Evolutionary conservation across 768 basidiomycete genomes (phyloP).

Genomic region (Termitomyces sp.): DNA sequence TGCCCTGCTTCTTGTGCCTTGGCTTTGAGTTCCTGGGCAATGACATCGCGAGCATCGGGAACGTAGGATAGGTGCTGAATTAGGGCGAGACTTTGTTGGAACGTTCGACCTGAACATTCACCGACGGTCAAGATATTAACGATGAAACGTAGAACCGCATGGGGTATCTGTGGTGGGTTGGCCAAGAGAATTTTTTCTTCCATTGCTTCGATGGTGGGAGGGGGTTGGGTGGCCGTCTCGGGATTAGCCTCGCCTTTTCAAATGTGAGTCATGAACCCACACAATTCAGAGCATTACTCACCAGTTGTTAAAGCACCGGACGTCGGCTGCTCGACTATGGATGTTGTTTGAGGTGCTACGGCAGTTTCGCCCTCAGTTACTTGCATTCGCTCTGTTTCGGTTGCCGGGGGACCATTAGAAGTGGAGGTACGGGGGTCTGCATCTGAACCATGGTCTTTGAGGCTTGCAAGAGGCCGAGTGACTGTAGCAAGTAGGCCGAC

Average conservation of each 20-base stretch:
- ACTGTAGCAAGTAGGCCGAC: constrained; percentile 85
- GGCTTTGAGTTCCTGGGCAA: constrained; percentile 80
- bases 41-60: constrained; percentile 82
- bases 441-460: constrained; percentile 46
- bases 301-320: neutral
- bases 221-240: constrained; percentile 1
- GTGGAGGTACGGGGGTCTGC: constrained; percentile 16
- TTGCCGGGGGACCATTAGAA: constrained; percentile 1
- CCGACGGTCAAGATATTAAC: constrained; percentile 97
- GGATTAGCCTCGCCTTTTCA: constrained; percentile 4
- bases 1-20: constrained; percentile 89
- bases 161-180: constrained; percentile 81
- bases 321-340: neutral
- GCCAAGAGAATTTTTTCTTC: constrained; percentile 54
- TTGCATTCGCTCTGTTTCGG: constrained; percentile 6
- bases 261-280: neutral
- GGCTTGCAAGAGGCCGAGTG: constrained; percentile 71
- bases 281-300: neutral
- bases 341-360: neutral
- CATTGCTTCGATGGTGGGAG: constrained; percentile 26
- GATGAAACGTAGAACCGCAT: constrained; percentile 79
- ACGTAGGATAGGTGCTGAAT: constrained; percentile 91
- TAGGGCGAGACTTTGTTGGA: constrained; percentile 86
- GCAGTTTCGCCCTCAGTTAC: neutral
- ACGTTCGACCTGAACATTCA: constrained; percentile 95